Percentiles rank a stretch among this genome's conserved stretches.
Evolutionary conservation across 345 rosid species (phyloP).

Genomic region (Nephelium lappaceum): DNA sequence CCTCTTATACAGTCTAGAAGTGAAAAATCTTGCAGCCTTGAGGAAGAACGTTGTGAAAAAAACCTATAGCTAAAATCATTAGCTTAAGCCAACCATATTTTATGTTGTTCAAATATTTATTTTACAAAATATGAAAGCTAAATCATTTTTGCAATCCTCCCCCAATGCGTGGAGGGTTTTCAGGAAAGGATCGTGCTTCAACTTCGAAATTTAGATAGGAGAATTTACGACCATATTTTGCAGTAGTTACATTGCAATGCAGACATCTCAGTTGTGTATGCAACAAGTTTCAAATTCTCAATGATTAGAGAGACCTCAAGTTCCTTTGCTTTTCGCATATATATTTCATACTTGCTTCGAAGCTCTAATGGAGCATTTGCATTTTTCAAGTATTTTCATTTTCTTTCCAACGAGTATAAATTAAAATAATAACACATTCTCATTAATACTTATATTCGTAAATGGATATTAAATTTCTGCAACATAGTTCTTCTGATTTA

Average conservation of each 20-base stretch:
- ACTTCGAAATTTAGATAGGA: constrained; percentile 39
- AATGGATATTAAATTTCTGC: not conserved
- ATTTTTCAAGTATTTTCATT: not conserved
- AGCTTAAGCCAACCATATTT: not conserved
- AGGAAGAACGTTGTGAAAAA: constrained; percentile 62
- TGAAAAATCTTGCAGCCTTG: constrained; percentile 70
- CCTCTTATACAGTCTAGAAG: constrained; percentile 64
- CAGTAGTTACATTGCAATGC: not conserved
- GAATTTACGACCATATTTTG: constrained; percentile 14
- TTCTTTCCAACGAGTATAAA: not conserved
- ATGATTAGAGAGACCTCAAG: not conserved
- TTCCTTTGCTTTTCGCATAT: not conserved
- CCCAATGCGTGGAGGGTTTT: constrained; percentile 22
- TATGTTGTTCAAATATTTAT: not conserved
- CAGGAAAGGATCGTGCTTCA: constrained; percentile 28
- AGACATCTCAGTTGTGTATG: not conserved
- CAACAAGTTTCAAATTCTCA: not conserved
- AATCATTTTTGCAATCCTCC: constrained; percentile 26
- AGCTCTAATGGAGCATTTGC: not conserved
- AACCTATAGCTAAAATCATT: constrained; percentile 49
- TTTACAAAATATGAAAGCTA: not conserved
- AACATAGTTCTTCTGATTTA: not conserved
- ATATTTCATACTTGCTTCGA: not conserved
- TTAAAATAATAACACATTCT: not conserved
- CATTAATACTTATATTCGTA: too few relatives aligned